A percentile compares a stretch with the other conserved stretches of the same genome.
Evolutionary conservation across 352 stramenopile genomes (phyloP).

Genomic region (Phytophthora megakarya): DNA sequence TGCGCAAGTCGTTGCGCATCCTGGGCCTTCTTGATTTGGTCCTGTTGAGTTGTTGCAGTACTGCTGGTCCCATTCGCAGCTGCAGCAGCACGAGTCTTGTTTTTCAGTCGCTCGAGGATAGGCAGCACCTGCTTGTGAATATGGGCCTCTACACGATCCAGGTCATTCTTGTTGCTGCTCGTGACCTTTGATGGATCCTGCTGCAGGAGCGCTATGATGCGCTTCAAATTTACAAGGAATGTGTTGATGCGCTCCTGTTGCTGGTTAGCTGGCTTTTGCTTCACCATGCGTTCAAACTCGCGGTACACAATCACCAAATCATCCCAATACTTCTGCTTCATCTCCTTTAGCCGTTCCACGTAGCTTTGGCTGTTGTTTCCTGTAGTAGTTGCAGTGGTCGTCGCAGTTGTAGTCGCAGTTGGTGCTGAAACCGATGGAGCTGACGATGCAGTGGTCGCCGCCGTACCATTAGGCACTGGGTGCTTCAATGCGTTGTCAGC

Average conservation of each 20-base stretch:
- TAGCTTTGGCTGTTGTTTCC: constrained; percentile 53
- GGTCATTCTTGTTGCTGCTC: constrained; percentile 76
- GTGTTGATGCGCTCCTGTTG: constrained; percentile 85
- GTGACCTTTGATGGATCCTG: constrained; percentile 81
- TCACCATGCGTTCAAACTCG: constrained; percentile 87
- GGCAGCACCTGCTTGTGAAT: constrained; percentile 86
- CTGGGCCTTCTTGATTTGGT: constrained; percentile 71
- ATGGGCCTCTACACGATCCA: constrained; percentile 81
- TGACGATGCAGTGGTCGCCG: constrained; percentile 12
- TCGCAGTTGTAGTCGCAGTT: constrained; percentile 26
- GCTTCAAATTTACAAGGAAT: constrained; percentile 80
- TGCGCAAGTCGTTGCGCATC: constrained; percentile 59
- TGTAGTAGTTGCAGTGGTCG: constrained; percentile 11
- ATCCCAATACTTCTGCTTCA: constrained; percentile 86
- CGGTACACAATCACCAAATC: constrained; percentile 82
- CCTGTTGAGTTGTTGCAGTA: constrained; percentile 41
- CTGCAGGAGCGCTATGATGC: constrained; percentile 79
- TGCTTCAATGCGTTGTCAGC: constrained; percentile 45
- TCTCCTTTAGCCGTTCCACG: constrained; percentile 70
- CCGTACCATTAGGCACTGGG: constrained; percentile 23
- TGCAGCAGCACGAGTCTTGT: constrained; percentile 55
- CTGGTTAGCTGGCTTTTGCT: constrained; percentile 78
- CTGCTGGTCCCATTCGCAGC: constrained; percentile 19
- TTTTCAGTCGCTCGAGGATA: constrained; percentile 76
- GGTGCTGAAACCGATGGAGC: constrained; percentile 11